phyloP scores from a whole-genome alignment of 2,329 filamentous ascomycete genomes.

The Fusarium staphyleae region DNA sequence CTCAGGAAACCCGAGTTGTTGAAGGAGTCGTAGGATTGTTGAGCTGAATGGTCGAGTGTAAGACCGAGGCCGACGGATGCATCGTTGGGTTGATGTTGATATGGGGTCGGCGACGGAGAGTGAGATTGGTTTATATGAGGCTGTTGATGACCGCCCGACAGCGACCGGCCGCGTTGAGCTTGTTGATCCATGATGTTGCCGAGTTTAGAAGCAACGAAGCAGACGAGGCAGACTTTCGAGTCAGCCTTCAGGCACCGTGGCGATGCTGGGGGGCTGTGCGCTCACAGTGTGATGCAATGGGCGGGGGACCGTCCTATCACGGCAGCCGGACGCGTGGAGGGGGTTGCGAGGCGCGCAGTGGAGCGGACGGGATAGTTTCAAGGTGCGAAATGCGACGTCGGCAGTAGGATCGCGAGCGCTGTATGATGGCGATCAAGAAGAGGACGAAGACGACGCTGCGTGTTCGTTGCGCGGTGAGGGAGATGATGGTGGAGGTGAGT shows the following conservation, averaged over 20 bases:
- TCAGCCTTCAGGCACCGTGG: slow-evolving; percentile 55
- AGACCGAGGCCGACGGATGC: slow-evolving; percentile 63
- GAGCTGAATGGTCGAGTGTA: slow-evolving; percentile 59
- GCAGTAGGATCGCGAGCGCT: slow-evolving; percentile 21
- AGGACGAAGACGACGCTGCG: neutral
- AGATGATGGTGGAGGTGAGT: slow-evolving; percentile 35
- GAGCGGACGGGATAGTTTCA: slow-evolving; percentile 21
- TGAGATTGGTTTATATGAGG: slow-evolving; percentile 73
- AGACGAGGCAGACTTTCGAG: slow-evolving; percentile 54
- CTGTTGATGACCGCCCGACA: slow-evolving; percentile 64
- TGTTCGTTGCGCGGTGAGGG: slow-evolving; percentile 6
- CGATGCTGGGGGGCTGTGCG: slow-evolving; percentile 54
- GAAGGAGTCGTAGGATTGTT: slow-evolving; percentile 52
- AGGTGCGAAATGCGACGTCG: slow-evolving; percentile 31
- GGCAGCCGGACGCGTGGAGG: slow-evolving; percentile 41
- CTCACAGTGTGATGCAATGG: slow-evolving; percentile 42
- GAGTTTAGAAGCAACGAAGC: slow-evolving; percentile 44
- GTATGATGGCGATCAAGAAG: slow-evolving; percentile 3
- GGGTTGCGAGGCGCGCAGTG: slow-evolving; percentile 35
- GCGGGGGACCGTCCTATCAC: slow-evolving; percentile 43
- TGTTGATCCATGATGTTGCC: slow-evolving; percentile 53
- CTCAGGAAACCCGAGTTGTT: slow-evolving; percentile 58
- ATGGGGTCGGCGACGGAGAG: slow-evolving; percentile 67
- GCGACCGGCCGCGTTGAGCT: slow-evolving; percentile 63
- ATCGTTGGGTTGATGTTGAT: slow-evolving; percentile 52